A percentile compares a stretch with the other conserved stretches of the same genome.
phyloP scores from a whole-genome alignment of 139 green algal genomes.

The Limnomonas spitsbergensis region DNA sequence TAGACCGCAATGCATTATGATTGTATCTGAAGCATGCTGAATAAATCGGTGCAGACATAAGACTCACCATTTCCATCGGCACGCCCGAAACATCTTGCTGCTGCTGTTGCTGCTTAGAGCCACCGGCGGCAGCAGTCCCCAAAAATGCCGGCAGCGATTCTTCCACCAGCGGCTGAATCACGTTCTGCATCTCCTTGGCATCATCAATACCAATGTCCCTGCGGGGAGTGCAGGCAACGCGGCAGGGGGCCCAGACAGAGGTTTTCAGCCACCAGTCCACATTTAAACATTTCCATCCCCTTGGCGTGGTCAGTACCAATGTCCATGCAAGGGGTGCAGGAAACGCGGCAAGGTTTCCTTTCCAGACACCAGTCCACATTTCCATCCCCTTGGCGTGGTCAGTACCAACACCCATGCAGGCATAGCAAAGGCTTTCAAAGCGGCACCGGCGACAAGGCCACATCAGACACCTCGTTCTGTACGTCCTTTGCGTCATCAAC shows the following conservation, averaged over 20 bases:
- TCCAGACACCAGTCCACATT: too few species aligned
- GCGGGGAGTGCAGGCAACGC: neutral
- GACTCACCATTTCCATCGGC: slow-evolving; percentile 3
- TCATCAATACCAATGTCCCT: slow-evolving; percentile 29
- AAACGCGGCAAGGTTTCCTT: neutral
- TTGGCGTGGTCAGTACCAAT: neutral
- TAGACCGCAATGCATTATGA: too few species aligned
- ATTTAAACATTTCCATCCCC: too few species aligned
- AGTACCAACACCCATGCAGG: neutral
- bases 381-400: too few species aligned
- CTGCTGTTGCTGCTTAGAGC: slow-evolving; percentile 4
- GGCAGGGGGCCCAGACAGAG: too few species aligned
- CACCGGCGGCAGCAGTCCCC: neutral
- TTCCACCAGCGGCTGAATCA: neutral
- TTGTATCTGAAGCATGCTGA: too few species aligned
- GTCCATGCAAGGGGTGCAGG: neutral
- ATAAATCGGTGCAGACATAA: neutral
- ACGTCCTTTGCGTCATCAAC: too few species aligned
- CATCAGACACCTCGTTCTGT: too few species aligned
- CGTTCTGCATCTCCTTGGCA: slow-evolving; percentile 1
- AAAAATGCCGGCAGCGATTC: slow-evolving; percentile 14
- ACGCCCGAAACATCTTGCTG: slow-evolving; percentile 14
- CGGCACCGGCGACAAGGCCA: too few species aligned
- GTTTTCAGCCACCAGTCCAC: too few species aligned
- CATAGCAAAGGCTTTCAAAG: too few species aligned